Base-by-base conservation (phyloP, 495 filamentous ascomycete genomes). In the Daldinia loculata region DNA sequence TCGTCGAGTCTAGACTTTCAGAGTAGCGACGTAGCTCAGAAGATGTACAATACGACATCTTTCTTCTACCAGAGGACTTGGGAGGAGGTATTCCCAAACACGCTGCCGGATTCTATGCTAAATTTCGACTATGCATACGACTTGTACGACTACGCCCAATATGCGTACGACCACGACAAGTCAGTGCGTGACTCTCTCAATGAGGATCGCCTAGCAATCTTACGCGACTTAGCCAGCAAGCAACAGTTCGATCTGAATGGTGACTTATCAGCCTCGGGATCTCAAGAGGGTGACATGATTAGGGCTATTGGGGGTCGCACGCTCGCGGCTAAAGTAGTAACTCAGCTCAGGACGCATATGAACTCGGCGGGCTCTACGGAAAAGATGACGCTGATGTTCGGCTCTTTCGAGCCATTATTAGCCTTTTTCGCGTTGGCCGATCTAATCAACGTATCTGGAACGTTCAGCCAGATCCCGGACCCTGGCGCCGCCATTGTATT, bases 101-200 rank as follows among this genome's bases (percentile, higher is more conserved):
- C 70, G 0, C 74, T 81, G n/a, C 48, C 75, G 3, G 50, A 15
- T 0, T 56, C 68, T 9, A 59, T 75, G 66, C 66, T 77, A 26
- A 80, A 77, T 64, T 83, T 78, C 63, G 72, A 73, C 34, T 76
- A 83, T 32, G 82, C 82, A 2, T 82, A 80, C 56, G 66, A 77
- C n/a, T 43, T 83, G 15, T 84, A 83, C 70, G 80, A 83, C 52
- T 82, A 79, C 61, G 81, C 80, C n/a, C 43, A 38, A 5, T 84
- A 80, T 57, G 75, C 74, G 38, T 80, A 78, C 64, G 71, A 61
- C 51, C 81, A 84, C 62, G 69, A 79, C 69, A 65, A 66, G n/a
- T 61, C 67, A 2, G 75, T 74, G 6, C 67, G 41, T 6, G 26
- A 57, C 0, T 24, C 51, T 22, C 73, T 83, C 2, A 67, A 61